phyloP scores from a whole-genome alignment of 2,329 filamentous ascomycete genomes.

The Stachybotrys echinatus region DNA sequence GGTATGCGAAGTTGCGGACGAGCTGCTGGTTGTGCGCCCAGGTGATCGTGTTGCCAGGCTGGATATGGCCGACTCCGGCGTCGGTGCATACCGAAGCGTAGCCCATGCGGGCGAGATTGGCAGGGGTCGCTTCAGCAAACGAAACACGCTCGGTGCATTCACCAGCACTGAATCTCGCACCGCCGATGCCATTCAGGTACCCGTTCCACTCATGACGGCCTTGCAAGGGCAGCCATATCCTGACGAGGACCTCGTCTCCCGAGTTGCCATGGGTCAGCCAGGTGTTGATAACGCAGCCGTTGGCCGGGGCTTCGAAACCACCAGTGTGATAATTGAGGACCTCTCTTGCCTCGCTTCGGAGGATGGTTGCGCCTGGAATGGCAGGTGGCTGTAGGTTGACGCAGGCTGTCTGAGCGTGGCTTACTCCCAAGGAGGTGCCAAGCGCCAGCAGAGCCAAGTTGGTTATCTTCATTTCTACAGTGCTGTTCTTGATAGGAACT shows the following conservation, averaged over 20 bases:
- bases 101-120: not conserved
- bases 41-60: not conserved
- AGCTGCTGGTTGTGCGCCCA: not conserved
- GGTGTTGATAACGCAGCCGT: not conserved
- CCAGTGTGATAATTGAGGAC: not conserved
- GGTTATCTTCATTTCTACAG: not conserved
- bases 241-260: not conserved
- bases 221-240: not conserved
- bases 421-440: not conserved
- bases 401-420: not conserved
- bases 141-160: not conserved
- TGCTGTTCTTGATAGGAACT: not conserved
- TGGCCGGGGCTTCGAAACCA: not conserved
- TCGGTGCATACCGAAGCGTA: not conserved
- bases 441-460: not conserved
- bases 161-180: not conserved
- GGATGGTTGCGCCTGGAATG: not conserved
- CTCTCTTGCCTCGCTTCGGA: not conserved
- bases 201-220: not conserved
- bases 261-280: not conserved
- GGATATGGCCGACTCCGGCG: not conserved
- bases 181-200: not conserved
- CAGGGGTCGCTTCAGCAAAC: not conserved
- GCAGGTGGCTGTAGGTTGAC: not conserved
- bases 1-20: not conserved